Conservation (phyloP, 2,329 filamentous ascomycete species). For the Fusarium falciforme region DNA sequence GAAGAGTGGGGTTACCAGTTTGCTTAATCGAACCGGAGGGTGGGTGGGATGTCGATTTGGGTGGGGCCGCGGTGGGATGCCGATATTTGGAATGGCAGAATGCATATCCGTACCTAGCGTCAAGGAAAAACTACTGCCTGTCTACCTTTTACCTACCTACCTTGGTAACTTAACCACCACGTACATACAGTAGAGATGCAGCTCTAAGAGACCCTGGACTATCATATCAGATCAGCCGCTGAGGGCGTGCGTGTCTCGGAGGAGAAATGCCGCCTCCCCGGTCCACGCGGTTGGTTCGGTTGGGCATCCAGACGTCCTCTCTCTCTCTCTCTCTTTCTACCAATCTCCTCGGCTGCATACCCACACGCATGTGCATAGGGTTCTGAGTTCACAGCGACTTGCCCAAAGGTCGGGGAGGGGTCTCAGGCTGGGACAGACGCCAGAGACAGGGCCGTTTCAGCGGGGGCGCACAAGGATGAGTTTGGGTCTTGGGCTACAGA, state of each 20-base stretch:
- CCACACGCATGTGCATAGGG: constrained; percentile 17
- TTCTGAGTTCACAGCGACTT: not conserved
- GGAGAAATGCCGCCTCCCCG: not conserved
- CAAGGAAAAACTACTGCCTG: not conserved
- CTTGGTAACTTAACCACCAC: not conserved
- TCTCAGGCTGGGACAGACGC: constrained; percentile 2
- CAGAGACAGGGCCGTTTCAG: constrained; percentile 6
- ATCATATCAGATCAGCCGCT: not conserved
- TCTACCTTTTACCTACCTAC: not conserved
- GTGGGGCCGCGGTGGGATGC: not conserved
- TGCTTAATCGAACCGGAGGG: not conserved
- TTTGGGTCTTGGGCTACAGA: not conserved
- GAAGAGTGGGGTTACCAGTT: not conserved
- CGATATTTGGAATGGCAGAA: not conserved
- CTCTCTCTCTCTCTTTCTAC: not conserved
- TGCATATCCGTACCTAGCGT: not conserved
- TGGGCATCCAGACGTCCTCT: not conserved
- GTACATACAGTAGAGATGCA: not conserved
- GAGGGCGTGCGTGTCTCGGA: not conserved
- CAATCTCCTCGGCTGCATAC: not conserved
- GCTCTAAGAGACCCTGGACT: not conserved
- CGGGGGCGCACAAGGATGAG: not conserved
- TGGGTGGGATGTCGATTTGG: not conserved
- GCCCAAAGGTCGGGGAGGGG: not conserved
- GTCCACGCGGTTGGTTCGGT: not conserved